Percentiles rank a stretch among this genome's conserved stretches.
Evolutionary conservation across 176 grass and related monocot genomes (phyloP).

Genomic region (Saccharum spontaneum): DNA sequence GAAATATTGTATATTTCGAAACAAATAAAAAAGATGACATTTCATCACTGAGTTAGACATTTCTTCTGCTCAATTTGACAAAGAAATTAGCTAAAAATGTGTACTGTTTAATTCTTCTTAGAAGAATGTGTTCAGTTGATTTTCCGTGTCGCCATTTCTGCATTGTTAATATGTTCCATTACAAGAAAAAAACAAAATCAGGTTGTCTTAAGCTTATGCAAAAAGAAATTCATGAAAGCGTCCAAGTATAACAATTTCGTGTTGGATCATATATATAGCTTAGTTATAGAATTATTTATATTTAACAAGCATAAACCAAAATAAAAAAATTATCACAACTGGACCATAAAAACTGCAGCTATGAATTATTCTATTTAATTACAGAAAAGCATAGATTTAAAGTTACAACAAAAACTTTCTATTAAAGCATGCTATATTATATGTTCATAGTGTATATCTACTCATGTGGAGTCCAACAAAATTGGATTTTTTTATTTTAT

Average conservation of each 20-base stretch:
- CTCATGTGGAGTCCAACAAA: no score
- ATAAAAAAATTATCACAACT: no score
- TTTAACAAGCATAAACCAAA: no score
- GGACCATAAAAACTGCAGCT: no score
- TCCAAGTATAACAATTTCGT: background rate
- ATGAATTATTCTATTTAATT: no score
- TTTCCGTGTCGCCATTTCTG: background rate
- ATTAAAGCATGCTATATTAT: no score
- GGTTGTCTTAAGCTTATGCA: background rate
- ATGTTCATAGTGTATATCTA: no score
- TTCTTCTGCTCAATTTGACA: background rate
- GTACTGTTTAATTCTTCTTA: background rate
- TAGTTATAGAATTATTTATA: no score
- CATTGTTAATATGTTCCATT: background rate
- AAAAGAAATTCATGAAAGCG: background rate
- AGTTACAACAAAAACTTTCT: no score
- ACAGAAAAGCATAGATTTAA: no score
- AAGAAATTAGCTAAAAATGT: background rate
- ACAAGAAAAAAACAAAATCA: background rate
- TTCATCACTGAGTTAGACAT: background rate
- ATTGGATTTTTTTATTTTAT: no score
- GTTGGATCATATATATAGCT: no score
- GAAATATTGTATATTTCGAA: background rate
- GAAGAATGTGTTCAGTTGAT: background rate
- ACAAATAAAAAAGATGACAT: background rate